Evolutionary conservation across 1,139 yeast species (phyloP), one percentile per base, ranked within the genome.

Genomic region (Hyphopichia burtonii): DNA sequence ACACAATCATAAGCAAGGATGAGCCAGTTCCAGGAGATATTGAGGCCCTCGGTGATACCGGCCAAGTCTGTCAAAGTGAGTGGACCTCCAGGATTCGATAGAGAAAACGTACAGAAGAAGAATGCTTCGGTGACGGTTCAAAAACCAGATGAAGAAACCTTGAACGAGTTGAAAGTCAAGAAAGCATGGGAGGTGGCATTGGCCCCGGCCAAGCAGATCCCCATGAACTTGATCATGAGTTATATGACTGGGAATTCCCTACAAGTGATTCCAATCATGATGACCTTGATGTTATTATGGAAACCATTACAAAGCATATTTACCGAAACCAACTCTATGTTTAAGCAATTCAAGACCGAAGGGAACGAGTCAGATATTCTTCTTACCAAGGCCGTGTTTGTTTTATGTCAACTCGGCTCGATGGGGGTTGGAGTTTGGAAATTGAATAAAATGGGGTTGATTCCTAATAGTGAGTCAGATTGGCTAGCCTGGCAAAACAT

Each of bases 221-320:
- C 97, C 4, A 86, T 90, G 95, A 93, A 89, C 54, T 61, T 86
- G 44, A 68, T 89, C 43, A 89, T 93, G 96, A 82, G 91, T 46
- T 93, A 89, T 63, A 88, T 93, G 90, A 82, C 96, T 2, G 99
- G 99, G 27, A 86, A 86, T 55, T 82, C 96, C 6, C 68, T 93
- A 23, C 98, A 93, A 55, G 76, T 93, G 49, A 90, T 93, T 45
- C 94, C 97, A 4, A 85, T 93, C 43, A 85, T 90, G 65, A 91
- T 90, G 88, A 86, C 96, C 0, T 64, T 87, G 34, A 88, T 86
- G 89, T 71, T 93, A 55, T 80, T 93, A 50, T 77, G 84, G 52
- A 83, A 81, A 37, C 96, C 98, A 0, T 54, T 88, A 34, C 83
- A 80, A 54, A 88, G 95, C 28, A 82, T 93, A 2, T 63, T 83